Evolutionary conservation across 2,329 filamentous ascomycete species (phyloP).

Genomic region (Exophiala dermatitidis): DNA sequence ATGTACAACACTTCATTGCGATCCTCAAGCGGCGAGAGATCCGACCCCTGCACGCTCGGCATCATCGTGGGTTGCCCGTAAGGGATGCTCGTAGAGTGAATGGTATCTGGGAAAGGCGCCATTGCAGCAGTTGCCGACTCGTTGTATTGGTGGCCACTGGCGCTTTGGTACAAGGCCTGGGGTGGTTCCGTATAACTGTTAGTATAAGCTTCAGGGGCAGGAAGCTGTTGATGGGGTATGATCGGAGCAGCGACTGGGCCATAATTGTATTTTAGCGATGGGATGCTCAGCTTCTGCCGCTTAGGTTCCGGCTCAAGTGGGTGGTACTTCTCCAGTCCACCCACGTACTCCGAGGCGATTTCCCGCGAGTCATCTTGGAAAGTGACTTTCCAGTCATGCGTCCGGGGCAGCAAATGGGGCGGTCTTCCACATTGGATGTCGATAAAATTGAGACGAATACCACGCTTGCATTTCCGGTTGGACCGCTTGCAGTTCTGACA

Average conservation of each 20-base stretch:
- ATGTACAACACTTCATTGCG: slow-evolving; percentile 79
- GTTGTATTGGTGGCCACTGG: slow-evolving; percentile 30
- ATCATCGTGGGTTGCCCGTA: slow-evolving; percentile 21
- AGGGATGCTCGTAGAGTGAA: slow-evolving; percentile 28
- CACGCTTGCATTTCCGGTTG: slow-evolving; percentile 74
- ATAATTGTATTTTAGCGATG: slow-evolving; percentile 29
- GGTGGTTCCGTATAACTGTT: slow-evolving; percentile 38
- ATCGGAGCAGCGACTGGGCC: slow-evolving; percentile 32
- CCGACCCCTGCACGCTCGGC: slow-evolving; percentile 28
- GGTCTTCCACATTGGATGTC: slow-evolving; percentile 65
- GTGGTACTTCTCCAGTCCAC: slow-evolving; percentile 67
- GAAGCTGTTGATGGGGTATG: slow-evolving; percentile 44
- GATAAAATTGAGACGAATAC: slow-evolving; percentile 83
- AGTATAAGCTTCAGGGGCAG: slow-evolving; percentile 26
- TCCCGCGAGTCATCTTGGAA: slow-evolving; percentile 85
- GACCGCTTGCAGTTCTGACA: slow-evolving; percentile 83
- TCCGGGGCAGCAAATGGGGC: slow-evolving; percentile 53
- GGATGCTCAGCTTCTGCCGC: slow-evolving; percentile 25
- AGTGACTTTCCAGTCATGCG: slow-evolving; percentile 61
- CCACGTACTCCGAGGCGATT: slow-evolving; percentile 84
- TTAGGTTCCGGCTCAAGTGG: slow-evolving; percentile 41
- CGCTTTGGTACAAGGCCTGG: slow-evolving; percentile 37
- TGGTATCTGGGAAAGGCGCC: slow-evolving; percentile 29
- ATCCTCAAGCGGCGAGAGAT: slow-evolving; percentile 57
- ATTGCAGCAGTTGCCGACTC: slow-evolving; percentile 27